phyloP scores from a whole-genome alignment of 2,329 filamentous ascomycete genomes.

The Talaromyces islandicus region DNA sequence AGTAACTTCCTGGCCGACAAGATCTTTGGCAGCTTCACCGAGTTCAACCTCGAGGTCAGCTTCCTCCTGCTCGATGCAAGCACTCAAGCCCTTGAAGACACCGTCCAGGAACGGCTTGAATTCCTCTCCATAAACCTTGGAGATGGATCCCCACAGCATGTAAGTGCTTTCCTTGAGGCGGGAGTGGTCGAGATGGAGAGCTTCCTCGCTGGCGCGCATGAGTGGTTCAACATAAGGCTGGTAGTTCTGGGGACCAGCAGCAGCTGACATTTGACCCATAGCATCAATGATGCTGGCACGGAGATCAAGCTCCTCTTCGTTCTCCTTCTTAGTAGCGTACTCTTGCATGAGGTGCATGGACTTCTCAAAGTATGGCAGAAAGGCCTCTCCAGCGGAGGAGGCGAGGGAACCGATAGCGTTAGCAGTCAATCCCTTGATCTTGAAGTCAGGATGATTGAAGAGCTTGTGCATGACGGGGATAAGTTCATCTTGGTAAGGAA shows the following conservation, averaged over 20 bases:
- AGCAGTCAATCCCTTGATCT: conserved; percentile 83
- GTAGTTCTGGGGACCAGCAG: conserved; percentile 80
- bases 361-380: conserved; percentile 84
- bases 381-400: conserved; percentile 72
- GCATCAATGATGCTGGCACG: conserved; percentile 86
- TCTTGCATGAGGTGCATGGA: conserved; percentile 85
- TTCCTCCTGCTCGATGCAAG: conserved; percentile 85
- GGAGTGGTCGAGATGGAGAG: conserved; percentile 79
- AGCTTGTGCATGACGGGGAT: conserved; percentile 80
- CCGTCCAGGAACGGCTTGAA: conserved; percentile 43
- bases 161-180: conserved; percentile 93
- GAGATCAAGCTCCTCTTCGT: conserved; percentile 81
- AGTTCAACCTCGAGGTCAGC: conserved; percentile 71
- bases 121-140: conserved; percentile 80
- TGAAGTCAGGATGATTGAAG: conserved; percentile 76
- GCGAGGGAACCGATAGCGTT: conserved; percentile 89
- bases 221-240: conserved; percentile 85
- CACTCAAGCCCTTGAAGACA: conserved; percentile 56
- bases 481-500: conserved; percentile 73
- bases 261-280: conserved; percentile 84
- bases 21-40: conserved; percentile 65
- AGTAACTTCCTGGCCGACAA: conserved; percentile 69
- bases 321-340: conserved; percentile 80
- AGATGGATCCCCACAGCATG: conserved; percentile 90
- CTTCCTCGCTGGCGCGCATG: conserved; percentile 90